Conservation (phyloP, 1,284 basidiomycete genomes). For the Blastosporella zonata region DNA sequence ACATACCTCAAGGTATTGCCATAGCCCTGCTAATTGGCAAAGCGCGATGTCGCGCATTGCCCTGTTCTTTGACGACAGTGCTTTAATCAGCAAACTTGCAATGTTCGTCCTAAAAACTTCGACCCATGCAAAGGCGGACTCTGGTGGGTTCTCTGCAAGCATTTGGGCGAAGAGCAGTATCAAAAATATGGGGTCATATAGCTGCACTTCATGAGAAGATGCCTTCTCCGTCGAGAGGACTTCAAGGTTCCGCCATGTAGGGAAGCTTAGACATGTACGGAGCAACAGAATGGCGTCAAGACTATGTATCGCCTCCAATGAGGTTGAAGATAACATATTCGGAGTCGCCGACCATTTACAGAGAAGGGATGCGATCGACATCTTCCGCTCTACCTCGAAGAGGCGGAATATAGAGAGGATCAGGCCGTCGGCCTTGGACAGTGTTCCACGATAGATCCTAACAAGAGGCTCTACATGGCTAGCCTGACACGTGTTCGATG, state of each 20-base stretch:
- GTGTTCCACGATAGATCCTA: slow-evolving; percentile 70
- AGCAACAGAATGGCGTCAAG: slow-evolving; percentile 72
- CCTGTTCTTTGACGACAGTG: slow-evolving; percentile 67
- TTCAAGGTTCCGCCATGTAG: slow-evolving; percentile 50
- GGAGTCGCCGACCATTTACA: slow-evolving; percentile 55
- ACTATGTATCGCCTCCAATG: slow-evolving; percentile 65
- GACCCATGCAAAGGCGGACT: slow-evolving; percentile 76
- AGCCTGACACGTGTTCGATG: slow-evolving; percentile 78
- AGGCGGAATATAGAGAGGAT: slow-evolving; percentile 75
- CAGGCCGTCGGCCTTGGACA: slow-evolving; percentile 59
- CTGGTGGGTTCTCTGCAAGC: slow-evolving; percentile 53
- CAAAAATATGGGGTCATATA: slow-evolving; percentile 86
- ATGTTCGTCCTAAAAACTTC: slow-evolving; percentile 82
- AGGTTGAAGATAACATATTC: slow-evolving; percentile 39
- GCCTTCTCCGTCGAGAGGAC: slow-evolving; percentile 29
- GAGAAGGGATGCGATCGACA: slow-evolving; percentile 62
- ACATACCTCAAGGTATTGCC: slow-evolving; percentile 54
- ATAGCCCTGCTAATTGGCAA: slow-evolving; percentile 51
- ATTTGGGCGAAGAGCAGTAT: slow-evolving; percentile 66
- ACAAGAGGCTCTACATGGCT: slow-evolving; percentile 78
- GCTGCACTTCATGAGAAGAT: slow-evolving; percentile 30
- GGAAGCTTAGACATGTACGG: slow-evolving; percentile 73
- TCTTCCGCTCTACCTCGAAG: slow-evolving; percentile 73
- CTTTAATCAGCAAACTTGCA: slow-evolving; percentile 71
- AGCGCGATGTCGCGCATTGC: slow-evolving; percentile 58